Percentiles rank a stretch among this genome's conserved stretches.
phyloP scores from a whole-genome alignment of 2,329 filamentous ascomycete genomes.

The Hysterium pulicare region DNA sequence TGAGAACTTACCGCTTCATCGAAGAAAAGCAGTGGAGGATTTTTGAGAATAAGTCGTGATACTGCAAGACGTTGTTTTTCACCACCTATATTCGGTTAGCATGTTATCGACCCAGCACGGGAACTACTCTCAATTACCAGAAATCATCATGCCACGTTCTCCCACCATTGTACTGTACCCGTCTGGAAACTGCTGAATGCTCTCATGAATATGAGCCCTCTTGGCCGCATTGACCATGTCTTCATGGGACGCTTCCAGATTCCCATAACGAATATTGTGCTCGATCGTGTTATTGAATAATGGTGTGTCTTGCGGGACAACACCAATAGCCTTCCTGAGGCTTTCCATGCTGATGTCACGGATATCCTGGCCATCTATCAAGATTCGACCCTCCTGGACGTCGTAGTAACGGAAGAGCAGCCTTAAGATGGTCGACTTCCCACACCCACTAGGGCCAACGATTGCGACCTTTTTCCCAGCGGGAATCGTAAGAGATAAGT shows the following conservation, averaged over 20 bases:
- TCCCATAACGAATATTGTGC: constrained; percentile 93
- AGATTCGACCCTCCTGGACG: constrained; percentile 75
- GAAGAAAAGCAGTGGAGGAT: constrained; percentile 87
- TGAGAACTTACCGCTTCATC: constrained; percentile 76
- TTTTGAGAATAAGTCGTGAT: constrained; percentile 78
- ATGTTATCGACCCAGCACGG: neutral
- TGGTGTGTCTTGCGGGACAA: constrained; percentile 95
- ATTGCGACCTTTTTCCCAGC: constrained; percentile 95
- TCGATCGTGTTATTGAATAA: constrained; percentile 96
- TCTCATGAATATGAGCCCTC: constrained; percentile 77
- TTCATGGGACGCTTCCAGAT: constrained; percentile 70
- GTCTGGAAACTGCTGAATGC: constrained; percentile 71
- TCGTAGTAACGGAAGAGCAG: constrained; percentile 95
- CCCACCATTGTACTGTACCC: constrained; percentile 89
- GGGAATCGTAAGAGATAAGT: constrained; percentile 83
- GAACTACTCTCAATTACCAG: constrained; percentile 43
- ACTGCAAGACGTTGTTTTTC: constrained; percentile 91
- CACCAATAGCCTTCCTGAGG: constrained; percentile 79
- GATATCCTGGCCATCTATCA: constrained; percentile 92
- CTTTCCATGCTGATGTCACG: constrained; percentile 78
- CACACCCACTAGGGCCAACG: constrained; percentile 91
- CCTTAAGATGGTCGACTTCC: constrained; percentile 89
- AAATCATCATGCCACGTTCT: constrained; percentile 95
- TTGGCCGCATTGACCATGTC: constrained; percentile 74
- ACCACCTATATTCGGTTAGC: constrained; percentile 49